Evolutionary conservation across 768 basidiomycete species (phyloP).

Genomic region (Punctularia strigosozonata): DNA sequence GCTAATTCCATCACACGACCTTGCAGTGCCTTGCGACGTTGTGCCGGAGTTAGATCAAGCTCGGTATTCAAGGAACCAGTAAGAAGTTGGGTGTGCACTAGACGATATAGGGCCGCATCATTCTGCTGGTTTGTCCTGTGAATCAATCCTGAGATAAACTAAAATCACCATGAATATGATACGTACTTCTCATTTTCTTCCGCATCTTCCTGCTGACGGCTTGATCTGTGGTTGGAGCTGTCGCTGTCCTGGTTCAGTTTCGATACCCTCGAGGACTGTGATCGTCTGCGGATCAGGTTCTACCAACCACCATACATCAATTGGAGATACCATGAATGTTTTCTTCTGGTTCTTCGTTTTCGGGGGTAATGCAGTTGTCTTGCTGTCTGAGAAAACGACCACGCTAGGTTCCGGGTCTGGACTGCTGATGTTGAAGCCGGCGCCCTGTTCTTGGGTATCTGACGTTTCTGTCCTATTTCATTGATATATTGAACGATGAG

Average conservation of each 20-base stretch:
- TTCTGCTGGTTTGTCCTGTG: constrained; percentile 64
- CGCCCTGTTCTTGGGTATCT: too few relatives aligned
- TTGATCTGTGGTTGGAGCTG: constrained; percentile 3
- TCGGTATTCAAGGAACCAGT: constrained; percentile 61
- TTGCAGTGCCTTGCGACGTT: constrained; percentile 61
- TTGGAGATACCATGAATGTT: constrained; percentile 60
- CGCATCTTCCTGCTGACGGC: constrained; percentile 10
- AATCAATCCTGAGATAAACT: constrained; percentile 1
- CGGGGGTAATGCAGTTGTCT: constrained; percentile 13
- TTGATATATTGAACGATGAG: too few relatives aligned
- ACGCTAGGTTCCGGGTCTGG: too few relatives aligned
- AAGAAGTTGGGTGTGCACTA: constrained; percentile 70
- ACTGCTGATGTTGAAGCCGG: too few relatives aligned
- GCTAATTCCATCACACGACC: constrained; percentile 69
- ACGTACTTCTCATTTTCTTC: constrained; percentile 15
- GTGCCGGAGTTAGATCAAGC: constrained; percentile 48
- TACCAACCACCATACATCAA: not conserved
- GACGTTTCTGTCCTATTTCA: too few relatives aligned
- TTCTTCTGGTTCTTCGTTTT: constrained; percentile 35
- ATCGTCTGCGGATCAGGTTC: constrained; percentile 2
- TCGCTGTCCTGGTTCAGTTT: constrained; percentile 34
- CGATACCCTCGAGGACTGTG: constrained; percentile 68
- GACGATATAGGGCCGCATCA: constrained; percentile 64
- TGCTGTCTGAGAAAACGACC: constrained; percentile 41
- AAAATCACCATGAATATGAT: not conserved